Base-by-base conservation (phyloP, 2,329 filamentous ascomycete species). In the Stemphylium beticola region DNA sequence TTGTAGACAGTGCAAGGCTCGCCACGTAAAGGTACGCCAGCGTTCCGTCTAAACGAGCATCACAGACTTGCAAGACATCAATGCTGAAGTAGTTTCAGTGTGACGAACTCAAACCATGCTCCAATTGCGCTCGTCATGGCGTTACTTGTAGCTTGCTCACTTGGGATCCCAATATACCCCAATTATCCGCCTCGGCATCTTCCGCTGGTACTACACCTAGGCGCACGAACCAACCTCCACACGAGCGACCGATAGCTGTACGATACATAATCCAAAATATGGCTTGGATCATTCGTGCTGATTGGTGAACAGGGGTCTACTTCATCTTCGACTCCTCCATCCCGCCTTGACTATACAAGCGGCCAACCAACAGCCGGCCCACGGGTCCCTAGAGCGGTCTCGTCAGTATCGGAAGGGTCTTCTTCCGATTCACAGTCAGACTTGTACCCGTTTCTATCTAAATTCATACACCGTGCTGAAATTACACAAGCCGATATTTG, bases 51-150 rank as follows among this genome's bases (percentile, higher is more conserved):
- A 18, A 26, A 18, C 9, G 38, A 22, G 44, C 39, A 40, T 56
- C 43, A 49, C 49, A 54, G 53, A 39, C 53, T 33, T 32, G 45
- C 26, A 8, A 22, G 22, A 18, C 24, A 24, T 24, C 36, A 26
- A 40, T 49, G 41, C 58, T 68, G 51, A 68, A 40, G 17, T 46
- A 41, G 39, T 53, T 24, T 17, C 53, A 76, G 74, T 76, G 74
- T 58, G 73, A 76, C 51, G 74, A 76, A 60, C 65, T 66, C 29
- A 74, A 70, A 50, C 74, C 74, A 10, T 76, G 74, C 50, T 72
- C 69, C 17, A 74, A 70, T 55, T 76, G 74, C 59, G 62, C 69
- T 38, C 66, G 73, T 48, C 74, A 76, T 60, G 66, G 70, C 32
- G 73, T 75, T 12, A 60, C 64, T 44, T 76, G 74, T 57, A 74